phyloP scores from a whole-genome alignment of 2,329 filamentous ascomycete genomes.

The Ophiocordyceps camponoti-rufipedis region DNA sequence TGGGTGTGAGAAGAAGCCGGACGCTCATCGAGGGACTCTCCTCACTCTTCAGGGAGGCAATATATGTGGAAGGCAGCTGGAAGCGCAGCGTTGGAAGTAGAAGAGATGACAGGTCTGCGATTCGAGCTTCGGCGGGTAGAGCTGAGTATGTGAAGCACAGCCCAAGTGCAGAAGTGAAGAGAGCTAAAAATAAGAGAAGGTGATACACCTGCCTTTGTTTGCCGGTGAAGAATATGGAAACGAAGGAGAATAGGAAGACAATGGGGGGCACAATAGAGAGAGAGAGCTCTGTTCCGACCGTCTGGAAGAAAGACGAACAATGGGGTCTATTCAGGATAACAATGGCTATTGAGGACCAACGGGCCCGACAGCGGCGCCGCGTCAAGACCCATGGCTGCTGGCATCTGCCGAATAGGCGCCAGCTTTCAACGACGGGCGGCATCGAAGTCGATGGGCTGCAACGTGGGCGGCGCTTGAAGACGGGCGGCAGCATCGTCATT shows the following conservation, averaged over 20 bases:
- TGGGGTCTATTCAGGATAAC: background rate
- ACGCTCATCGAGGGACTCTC: background rate
- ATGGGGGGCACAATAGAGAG: background rate
- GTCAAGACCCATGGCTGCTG: background rate
- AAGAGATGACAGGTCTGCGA: background rate
- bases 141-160: too few species aligned
- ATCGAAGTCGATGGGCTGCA: background rate
- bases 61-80: background rate
- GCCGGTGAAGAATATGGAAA: background rate
- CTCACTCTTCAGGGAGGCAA: background rate
- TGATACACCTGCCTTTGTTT: background rate
- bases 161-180: background rate
- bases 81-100: background rate
- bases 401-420: background rate
- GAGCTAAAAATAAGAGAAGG: background rate
- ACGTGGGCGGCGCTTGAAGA: slow-evolving; percentile 20
- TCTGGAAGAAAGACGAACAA: background rate
- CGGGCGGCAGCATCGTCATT: slow-evolving; percentile 8
- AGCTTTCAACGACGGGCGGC: background rate
- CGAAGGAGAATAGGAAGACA: background rate
- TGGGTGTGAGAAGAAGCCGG: too few species aligned
- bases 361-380: too few species aligned
- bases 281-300: too few species aligned
- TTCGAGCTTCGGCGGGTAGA: background rate
- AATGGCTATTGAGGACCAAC: background rate